Percentiles rank a stretch among this genome's conserved stretches.
These are phyloP conservation scores for Fusarium solani-melongenae DNA, from an alignment of 2,329 filamentous ascomycete species.

Conservation along the genomic window DNA sequence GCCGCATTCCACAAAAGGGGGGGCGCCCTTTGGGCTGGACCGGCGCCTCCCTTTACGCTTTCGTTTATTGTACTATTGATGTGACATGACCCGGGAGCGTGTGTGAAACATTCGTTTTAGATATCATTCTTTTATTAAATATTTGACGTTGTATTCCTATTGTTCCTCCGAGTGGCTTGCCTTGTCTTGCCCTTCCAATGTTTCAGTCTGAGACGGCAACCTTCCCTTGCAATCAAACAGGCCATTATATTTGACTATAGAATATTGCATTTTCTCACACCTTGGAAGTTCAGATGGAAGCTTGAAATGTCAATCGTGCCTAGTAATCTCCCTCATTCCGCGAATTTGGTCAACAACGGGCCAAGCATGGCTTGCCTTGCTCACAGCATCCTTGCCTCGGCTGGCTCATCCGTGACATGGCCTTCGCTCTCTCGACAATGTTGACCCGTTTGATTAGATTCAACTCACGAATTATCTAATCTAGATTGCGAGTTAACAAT, in stretches of 20 bases:
- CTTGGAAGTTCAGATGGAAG: not conserved
- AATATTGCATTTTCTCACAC: not conserved
- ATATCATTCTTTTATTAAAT: not conserved
- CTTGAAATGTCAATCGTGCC: not conserved
- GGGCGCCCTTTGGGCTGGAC: not conserved
- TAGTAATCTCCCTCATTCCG: not conserved
- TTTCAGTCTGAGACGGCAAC: not conserved
- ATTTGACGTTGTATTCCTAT: not conserved
- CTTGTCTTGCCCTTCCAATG: not conserved
- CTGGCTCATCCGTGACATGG: not conserved
- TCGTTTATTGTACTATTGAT: conserved; percentile 16
- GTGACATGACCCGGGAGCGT: not conserved
- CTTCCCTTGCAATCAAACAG: not conserved
- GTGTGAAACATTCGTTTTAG: not conserved
- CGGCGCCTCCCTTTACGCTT: conserved; percentile 13
- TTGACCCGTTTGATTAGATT: not conserved
- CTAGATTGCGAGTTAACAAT: not conserved
- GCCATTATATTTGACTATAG: not conserved
- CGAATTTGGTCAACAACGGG: not conserved
- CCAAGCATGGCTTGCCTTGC: not conserved
- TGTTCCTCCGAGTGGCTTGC: not conserved
- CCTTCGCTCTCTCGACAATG: not conserved
- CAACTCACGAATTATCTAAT: too few relatives aligned
- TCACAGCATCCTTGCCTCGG: not conserved
- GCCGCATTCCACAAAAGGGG: not conserved